Base-by-base conservation (phyloP, 495 filamentous ascomycete species). In the Neurospora pannonica region DNA sequence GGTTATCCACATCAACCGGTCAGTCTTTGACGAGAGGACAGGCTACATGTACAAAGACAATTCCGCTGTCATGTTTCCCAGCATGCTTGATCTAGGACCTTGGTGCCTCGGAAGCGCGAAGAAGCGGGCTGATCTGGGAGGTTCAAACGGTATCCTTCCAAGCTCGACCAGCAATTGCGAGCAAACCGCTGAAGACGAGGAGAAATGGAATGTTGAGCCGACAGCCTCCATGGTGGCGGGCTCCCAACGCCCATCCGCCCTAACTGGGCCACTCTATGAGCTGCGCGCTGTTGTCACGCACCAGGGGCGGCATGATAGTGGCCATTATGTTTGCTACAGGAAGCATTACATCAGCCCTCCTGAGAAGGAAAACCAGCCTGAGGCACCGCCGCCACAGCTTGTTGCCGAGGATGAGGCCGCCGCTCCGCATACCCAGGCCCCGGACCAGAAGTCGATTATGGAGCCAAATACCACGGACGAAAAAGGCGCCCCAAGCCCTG, bases 321-420 rank as follows among this genome's bases (percentile, higher is more conserved):
- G 97, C 0, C 97, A 99, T 83, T 98, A 99, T 77, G 89, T 97
- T 71, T 95, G 93, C 79, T 98, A 96, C 78, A 85, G 93, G 60
- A 90, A 91, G 78, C 90, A 92, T 79, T 67, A 60, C 28, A 24
- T 72, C 3, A 34, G 38, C 39, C 39, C 31, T 42, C 71, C 38
- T 37, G 34, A 39, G 38, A 36, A 38, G 15, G 46, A 72, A 17
- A 60, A 71, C 37, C 34, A 17, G 24, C 5, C 4, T 24, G 70
- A 72, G 15, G 39, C 48, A 37, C 62, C 34, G 42, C 73, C 71
- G n/a, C 40, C 75, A 17, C 54, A 71, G 19, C 62, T 76, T 3
- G 38, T 36, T 15, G 24, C 38, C 6, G 70, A 75, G 9, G 72
- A 74, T 19, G 71, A 70, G 15, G 31, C 17, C 11, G 38, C 13